These are phyloP conservation scores for Coprinopsis strossmayeri DNA, from an alignment of 768 basidiomycete species.

Conservation along the genomic window DNA sequence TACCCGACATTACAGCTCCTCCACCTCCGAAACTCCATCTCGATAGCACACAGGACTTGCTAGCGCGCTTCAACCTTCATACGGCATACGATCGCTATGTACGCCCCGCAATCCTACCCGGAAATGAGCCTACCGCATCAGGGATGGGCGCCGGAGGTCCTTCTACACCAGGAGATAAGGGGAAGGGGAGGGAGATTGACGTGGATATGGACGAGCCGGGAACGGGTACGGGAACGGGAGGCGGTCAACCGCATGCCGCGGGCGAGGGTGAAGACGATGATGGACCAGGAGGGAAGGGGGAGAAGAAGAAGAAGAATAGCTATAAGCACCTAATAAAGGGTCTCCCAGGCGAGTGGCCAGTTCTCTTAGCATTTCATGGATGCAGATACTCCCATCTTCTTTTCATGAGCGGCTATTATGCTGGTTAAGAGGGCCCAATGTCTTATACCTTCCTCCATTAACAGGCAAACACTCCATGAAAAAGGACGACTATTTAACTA, in stretches of 20 bases:
- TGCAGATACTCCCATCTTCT: slow-evolving; percentile 1
- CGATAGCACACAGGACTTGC: slow-evolving; percentile 72
- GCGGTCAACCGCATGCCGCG: slow-evolving; percentile 21
- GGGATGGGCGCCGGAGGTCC: slow-evolving; percentile 12
- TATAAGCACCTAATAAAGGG: slow-evolving; percentile 76
- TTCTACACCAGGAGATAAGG: slow-evolving; percentile 30
- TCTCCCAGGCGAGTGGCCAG: slow-evolving; percentile 50
- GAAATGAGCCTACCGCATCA: slow-evolving; percentile 1
- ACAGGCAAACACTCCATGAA: slow-evolving; percentile 75
- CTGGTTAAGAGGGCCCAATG: neutral
- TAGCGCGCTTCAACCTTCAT: slow-evolving; percentile 63
- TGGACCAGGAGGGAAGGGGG: slow-evolving; percentile 44
- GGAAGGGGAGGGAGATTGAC: slow-evolving; percentile 43
- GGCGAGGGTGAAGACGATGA: slow-evolving; percentile 49
- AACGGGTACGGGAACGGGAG: slow-evolving; percentile 25
- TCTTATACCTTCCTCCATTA: slow-evolving; percentile 6
- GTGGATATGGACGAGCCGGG: slow-evolving; percentile 15
- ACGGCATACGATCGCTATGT: slow-evolving; percentile 81
- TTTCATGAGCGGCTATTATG: neutral
- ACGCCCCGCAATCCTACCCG: slow-evolving; percentile 34
- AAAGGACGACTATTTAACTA: slow-evolving; percentile 68
- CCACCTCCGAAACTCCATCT: slow-evolving; percentile 44
- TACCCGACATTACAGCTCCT: slow-evolving; percentile 20
- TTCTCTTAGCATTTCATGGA: slow-evolving; percentile 7
- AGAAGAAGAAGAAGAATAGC: slow-evolving; percentile 71